Conservation (phyloP, 768 basidiomycete species). For the Suillus luteus region DNA sequence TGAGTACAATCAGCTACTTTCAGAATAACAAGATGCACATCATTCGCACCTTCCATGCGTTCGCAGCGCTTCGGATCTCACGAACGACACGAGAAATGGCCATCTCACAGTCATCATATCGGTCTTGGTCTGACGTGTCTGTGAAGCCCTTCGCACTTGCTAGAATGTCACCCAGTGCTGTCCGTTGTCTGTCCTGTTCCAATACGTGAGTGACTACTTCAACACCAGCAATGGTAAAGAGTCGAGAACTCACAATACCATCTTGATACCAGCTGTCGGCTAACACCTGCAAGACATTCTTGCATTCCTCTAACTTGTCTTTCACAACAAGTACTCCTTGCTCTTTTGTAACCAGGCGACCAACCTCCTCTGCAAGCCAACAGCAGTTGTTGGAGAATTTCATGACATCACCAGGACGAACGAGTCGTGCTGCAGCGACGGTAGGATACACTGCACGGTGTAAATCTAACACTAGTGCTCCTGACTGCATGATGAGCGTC, state of each 20-base stretch:
- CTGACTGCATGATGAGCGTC: constrained; percentile 57
- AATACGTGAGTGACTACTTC: constrained; percentile 1
- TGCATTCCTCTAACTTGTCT: constrained; percentile 54
- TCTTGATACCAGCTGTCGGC: constrained; percentile 73
- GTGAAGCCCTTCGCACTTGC: constrained; percentile 65
- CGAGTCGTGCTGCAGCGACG: constrained; percentile 49
- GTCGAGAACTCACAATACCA: constrained; percentile 55
- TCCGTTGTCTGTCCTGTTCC: constrained; percentile 27
- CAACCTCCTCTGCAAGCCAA: constrained; percentile 59
- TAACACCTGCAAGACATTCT: constrained; percentile 50
- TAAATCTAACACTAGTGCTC: constrained; percentile 71
- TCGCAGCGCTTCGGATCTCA: constrained; percentile 61
- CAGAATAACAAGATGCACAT: neutral
- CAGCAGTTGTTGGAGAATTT: constrained; percentile 82
- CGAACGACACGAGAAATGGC: constrained; percentile 63
- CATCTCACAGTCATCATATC: constrained; percentile 75
- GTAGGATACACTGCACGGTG: constrained; percentile 80
- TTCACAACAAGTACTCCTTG: constrained; percentile 35
- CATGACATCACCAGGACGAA: constrained; percentile 59
- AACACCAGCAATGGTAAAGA: neutral
- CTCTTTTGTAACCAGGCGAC: constrained; percentile 26
- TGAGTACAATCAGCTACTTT: constrained; percentile 7
- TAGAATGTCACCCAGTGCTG: constrained; percentile 41
- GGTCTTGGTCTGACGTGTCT: constrained; percentile 68
- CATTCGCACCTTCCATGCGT: constrained; percentile 70